These are phyloP conservation scores for Atractiella rhizophila DNA, from an alignment of 768 basidiomycete species.

Conservation along the genomic window DNA sequence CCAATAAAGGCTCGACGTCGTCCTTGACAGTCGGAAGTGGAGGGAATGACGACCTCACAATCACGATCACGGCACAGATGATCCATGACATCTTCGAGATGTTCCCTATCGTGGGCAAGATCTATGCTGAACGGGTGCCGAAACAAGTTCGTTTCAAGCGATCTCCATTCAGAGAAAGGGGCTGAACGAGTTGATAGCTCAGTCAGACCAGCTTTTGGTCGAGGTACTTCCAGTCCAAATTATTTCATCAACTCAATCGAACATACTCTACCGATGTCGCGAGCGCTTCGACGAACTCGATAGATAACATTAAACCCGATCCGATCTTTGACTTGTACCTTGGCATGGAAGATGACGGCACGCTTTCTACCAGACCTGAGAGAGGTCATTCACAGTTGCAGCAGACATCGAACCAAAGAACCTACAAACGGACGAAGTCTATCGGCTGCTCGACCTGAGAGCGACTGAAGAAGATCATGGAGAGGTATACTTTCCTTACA, in stretches of 20 bases:
- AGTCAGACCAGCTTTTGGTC: constrained; percentile 85
- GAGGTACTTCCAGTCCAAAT: constrained; percentile 81
- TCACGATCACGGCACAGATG: constrained; percentile 67
- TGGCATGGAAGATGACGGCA: constrained; percentile 87
- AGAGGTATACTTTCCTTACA: constrained; percentile 32
- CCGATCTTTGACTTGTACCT: constrained; percentile 85
- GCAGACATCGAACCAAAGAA: constrained; percentile 58
- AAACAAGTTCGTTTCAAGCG: constrained; percentile 33
- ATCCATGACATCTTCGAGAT: constrained; percentile 94
- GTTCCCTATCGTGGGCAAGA: constrained; percentile 78
- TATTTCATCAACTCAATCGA: constrained; percentile 69
- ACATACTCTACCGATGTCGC: too few species aligned
- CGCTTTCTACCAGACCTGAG: constrained; percentile 14
- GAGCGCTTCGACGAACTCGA: constrained; percentile 41
- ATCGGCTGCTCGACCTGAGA: constrained; percentile 56
- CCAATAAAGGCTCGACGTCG: constrained; percentile 61
- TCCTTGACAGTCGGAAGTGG: constrained; percentile 62
- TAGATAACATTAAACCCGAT: constrained; percentile 62
- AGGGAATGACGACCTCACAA: constrained; percentile 63
- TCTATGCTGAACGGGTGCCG: constrained; percentile 79
- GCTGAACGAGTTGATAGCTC: constrained; percentile 29
- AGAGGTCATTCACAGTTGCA: background rate
- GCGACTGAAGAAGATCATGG: constrained; percentile 78
- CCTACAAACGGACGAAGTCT: constrained; percentile 39
- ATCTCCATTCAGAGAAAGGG: background rate